Base-by-base conservation (phyloP, 1,284 basidiomycete genomes). In the Xerocomus cyaneibrunnescens region DNA sequence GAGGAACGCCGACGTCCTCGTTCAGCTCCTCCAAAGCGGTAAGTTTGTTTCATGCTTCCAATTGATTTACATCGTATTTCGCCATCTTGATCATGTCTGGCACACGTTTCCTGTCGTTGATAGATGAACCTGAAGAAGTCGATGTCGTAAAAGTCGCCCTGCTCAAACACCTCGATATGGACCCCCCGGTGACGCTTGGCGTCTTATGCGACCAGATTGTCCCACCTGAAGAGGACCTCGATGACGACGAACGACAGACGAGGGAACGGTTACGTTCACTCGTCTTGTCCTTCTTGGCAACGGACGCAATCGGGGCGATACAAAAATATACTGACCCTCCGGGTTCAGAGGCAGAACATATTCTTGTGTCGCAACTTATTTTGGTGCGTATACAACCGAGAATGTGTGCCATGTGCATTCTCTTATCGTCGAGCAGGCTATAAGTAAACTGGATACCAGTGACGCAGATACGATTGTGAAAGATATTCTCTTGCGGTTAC, bases 11-110 rank as follows among this genome's bases (percentile, higher is more conserved):
- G 85, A 88, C 66, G 85, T 88, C 5, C 71, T 88, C 27, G 74
- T 89, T 16, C 85, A 88, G 56, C 67, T 88, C n/a, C 74, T 88
- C 5, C 87, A 88, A 66, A 84, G 81, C 58, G 85, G 85, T 87
- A 62, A 62, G 83, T 76, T 35, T 48, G 10, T 48, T 34, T 17
- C 25, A 21, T 16, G n/a, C 25, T n/a, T 25, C 17, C 7, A 16
- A 40, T 23, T 47, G 22, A 45, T 22, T 40, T 38, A 50, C 45
- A 36, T 35, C 22, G 7, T 38, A 5, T 65, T 54, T 52, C 45
- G 38, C 48, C 41, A n/a, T 65, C 61, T 66, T 62, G 58, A 62
- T 64, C 48, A 59, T 25, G 21, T 38, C 55, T 57, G 56, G 55
- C 47, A 37, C 34, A 19, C 44, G 10, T 36, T 19, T 27, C 44